Evolutionary conservation across 768 basidiomycete species (phyloP).

Genomic region (Russula dissimulans): DNA sequence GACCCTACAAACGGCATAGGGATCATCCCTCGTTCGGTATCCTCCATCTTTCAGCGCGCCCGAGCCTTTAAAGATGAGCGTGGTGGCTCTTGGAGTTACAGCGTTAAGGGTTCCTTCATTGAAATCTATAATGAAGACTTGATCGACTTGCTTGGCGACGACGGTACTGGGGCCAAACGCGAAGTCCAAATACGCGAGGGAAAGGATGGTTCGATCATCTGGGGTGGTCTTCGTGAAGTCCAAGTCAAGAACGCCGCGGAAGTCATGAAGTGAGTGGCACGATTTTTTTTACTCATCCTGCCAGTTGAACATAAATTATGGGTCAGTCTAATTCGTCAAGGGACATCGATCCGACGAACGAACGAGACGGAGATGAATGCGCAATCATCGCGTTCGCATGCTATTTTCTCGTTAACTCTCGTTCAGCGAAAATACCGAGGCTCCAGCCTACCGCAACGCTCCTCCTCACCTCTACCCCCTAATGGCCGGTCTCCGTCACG

Average conservation of each 20-base stretch:
- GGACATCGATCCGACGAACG: slow-evolving; percentile 84
- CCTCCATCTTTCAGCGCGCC: slow-evolving; percentile 74
- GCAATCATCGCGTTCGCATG: slow-evolving; percentile 95
- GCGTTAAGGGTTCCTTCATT: slow-evolving; percentile 84
- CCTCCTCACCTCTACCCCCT: slow-evolving; percentile 68
- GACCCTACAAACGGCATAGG: slow-evolving; percentile 82
- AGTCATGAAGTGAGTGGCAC: slow-evolving; percentile 79
- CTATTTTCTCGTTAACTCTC: slow-evolving; percentile 94
- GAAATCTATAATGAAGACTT: slow-evolving; percentile 99
- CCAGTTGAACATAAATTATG: slow-evolving; percentile 15
- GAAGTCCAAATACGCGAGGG: slow-evolving; percentile 96
- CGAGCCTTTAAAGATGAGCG: slow-evolving; percentile 72
- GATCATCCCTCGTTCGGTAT: slow-evolving; percentile 90
- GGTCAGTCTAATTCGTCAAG: slow-evolving; percentile 76
- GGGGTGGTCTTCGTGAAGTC: slow-evolving; percentile 92
- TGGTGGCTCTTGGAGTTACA: slow-evolving; percentile 64
- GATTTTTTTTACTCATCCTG: background rate
- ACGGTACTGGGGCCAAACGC: slow-evolving; percentile 61
- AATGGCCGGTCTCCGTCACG: slow-evolving; percentile 69
- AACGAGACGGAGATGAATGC: slow-evolving; percentile 99
- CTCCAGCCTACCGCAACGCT: slow-evolving; percentile 57
- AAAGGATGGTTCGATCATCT: slow-evolving; percentile 93
- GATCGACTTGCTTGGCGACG: slow-evolving; percentile 81
- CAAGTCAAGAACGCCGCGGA: slow-evolving; percentile 74
- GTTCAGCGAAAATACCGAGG: slow-evolving; percentile 84